Conservation (phyloP, 768 basidiomycete genomes). For the Trametes punicea region DNA sequence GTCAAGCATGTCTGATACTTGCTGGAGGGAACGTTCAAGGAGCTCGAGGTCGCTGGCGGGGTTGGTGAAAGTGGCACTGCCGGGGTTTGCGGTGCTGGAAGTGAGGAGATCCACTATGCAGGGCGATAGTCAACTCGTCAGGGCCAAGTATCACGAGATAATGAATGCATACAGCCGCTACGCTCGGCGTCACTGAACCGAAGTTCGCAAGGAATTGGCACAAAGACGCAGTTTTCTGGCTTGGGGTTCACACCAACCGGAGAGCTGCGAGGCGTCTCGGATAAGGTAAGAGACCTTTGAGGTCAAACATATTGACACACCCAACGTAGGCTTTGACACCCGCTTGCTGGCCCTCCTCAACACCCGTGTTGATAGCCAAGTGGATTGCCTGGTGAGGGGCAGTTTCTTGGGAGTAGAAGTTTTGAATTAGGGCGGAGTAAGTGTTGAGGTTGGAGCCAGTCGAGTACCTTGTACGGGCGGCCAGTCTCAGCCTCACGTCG, state of each 20-base stretch:
- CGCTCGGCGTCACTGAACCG: conserved; percentile 81
- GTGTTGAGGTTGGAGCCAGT: conserved; percentile 89
- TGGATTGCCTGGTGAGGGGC: conserved; percentile 87
- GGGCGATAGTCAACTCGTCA: not conserved
- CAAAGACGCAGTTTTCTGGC: conserved; percentile 93
- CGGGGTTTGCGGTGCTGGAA: conserved; percentile 38
- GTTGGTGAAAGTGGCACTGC: conserved; percentile 40
- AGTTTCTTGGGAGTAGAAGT: conserved; percentile 94
- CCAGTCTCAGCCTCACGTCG: not conserved
- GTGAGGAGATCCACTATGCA: conserved; percentile 74
- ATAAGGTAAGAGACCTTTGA: not conserved
- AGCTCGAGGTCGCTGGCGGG: conserved; percentile 69
- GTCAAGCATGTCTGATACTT: conserved; percentile 76
- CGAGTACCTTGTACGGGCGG: conserved; percentile 80
- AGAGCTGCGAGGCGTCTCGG: conserved; percentile 45
- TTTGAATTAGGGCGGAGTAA: conserved; percentile 95
- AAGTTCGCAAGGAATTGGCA: conserved; percentile 86
- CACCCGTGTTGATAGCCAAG: conserved; percentile 84
- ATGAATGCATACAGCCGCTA: conserved; percentile 68
- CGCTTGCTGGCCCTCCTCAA: conserved; percentile 55
- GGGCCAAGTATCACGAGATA: not conserved
- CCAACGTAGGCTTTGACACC: conserved; percentile 88
- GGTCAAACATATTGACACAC: conserved; percentile 36
- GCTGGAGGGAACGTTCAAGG: conserved; percentile 68
- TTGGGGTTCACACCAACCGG: conserved; percentile 87